Evolutionary conservation across 768 basidiomycete genomes (phyloP).

Genomic region (Calvatia gigantea): DNA sequence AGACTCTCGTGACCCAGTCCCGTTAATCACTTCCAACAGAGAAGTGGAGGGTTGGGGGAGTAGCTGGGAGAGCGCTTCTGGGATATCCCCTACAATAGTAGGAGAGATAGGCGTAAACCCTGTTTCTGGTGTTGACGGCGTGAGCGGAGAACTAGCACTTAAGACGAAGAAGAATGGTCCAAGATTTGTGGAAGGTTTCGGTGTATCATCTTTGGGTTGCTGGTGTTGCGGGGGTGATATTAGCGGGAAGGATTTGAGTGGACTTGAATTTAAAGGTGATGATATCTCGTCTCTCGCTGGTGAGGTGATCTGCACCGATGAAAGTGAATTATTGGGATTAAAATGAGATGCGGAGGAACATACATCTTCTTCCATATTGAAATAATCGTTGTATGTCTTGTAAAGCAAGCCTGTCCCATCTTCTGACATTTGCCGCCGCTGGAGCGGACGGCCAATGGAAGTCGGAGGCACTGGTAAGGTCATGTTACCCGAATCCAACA

Average conservation of each 20-base stretch:
- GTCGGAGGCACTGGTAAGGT: not conserved
- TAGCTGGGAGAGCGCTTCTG: constrained; percentile 1
- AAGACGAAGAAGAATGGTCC: constrained; percentile 4
- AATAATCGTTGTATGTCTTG: constrained; percentile 6
- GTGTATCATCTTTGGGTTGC: not conserved
- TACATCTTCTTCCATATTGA: constrained; percentile 9
- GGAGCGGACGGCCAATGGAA: not conserved
- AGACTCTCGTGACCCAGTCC: not conserved
- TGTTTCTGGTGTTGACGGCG: not conserved
- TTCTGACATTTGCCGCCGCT: not conserved
- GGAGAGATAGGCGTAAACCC: constrained; percentile 1
- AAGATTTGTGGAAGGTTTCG: not conserved
- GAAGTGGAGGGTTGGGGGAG: constrained; percentile 1
- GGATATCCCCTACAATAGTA: not conserved
- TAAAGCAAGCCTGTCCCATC: not conserved
- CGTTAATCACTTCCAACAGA: constrained; percentile 1
- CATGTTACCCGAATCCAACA: not conserved
- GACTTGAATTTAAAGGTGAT: not conserved
- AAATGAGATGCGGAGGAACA: not conserved
- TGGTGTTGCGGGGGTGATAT: not conserved
- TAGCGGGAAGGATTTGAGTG: not conserved
- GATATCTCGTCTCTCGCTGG: not conserved
- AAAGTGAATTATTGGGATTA: not conserved
- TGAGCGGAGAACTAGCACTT: not conserved
- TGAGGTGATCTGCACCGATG: not conserved